Base-by-base conservation (phyloP, 225 moss, liverwort and hornwort species). In the Physcomitrellopsis africana region DNA sequence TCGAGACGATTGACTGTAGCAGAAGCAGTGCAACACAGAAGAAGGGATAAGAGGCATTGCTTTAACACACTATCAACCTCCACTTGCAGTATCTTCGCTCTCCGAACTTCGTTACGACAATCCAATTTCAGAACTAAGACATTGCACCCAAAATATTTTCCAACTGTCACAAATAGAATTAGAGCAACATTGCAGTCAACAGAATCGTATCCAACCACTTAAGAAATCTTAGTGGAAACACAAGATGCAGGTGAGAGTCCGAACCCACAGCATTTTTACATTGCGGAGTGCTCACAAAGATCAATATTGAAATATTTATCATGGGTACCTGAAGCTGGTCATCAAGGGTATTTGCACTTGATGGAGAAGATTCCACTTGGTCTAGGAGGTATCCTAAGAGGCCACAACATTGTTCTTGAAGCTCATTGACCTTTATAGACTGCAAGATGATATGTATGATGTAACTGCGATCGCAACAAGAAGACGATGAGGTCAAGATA, bases 371-470 rank as follows among this genome's bases (percentile, higher is more conserved):
- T 53, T 87, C 83, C 64, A 99, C 67, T 86, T 92, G 90, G 76
- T 89, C 85, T 52, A 94, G 69, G 67, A 99, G 64, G 37, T 75
- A 73, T 83, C 75, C 75, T 74, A 99, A 76, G 45, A 94, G 76
- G 48, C 63, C 26, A 80, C 93, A 99, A 81, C 94, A 94, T 44
- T 88, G 91, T 68, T 84, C 75, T 85, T 90, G 97, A 81, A 94
- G 79, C 54, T 89, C 91, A 47, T 71, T 72, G 52, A 82, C 68
- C 60, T 90, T 94, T 66, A 93, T 85, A 16, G 92, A 99, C 56
- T 93, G 94, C 81, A 99, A 60, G 79, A 99, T 85, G 67, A 99
- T 89, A 71, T 90, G 93, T 75, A 99, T 85, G 23, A 92, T 73
- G 63, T 99, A 99, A 43, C 96, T 96, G 92, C 85, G 81, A 26